Conservation (phyloP, 495 filamentous ascomycete species). For the Podospora conica region DNA sequence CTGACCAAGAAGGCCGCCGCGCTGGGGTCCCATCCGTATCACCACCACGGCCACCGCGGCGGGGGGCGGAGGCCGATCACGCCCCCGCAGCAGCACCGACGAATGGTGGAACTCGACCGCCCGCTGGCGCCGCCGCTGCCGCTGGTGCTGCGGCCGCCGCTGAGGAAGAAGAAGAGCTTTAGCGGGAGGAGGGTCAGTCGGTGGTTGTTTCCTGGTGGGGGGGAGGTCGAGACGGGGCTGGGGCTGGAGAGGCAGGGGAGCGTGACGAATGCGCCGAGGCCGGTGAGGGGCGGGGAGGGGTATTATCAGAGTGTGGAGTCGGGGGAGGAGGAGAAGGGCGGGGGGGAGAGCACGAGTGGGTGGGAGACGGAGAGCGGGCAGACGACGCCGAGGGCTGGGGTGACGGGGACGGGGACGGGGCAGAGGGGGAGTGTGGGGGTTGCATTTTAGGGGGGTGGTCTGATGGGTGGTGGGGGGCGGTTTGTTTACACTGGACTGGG, state of each 20-base stretch:
- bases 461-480: background rate
- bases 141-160: conserved; percentile 42
- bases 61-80: background rate
- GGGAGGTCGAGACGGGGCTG: background rate
- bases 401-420: conserved; percentile 21
- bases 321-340: background rate
- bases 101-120: conserved; percentile 21
- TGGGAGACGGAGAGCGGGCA: background rate
- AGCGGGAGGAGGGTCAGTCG: conserved; percentile 42
- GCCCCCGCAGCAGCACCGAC: background rate
- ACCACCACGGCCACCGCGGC: conserved; percentile 13
- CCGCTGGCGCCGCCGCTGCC: conserved; percentile 48
- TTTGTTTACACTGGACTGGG: background rate
- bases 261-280: conserved; percentile 44
- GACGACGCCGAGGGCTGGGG: conserved; percentile 24
- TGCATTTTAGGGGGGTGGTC: conserved; percentile 12
- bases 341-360: conserved; percentile 2
- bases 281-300: conserved; percentile 41
- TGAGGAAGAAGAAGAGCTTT: conserved; percentile 54
- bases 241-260: conserved; percentile 25
- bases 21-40: conserved; percentile 14
- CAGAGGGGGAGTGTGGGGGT: conserved; percentile 32
- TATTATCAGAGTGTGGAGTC: conserved; percentile 40
- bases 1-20: conserved; percentile 13
- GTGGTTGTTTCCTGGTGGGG: conserved; percentile 43